Evolutionary conservation across 306 rosid species (phyloP), one percentile per base, ranked within the genome.

Genomic region (Quercus bicolor): DNA sequence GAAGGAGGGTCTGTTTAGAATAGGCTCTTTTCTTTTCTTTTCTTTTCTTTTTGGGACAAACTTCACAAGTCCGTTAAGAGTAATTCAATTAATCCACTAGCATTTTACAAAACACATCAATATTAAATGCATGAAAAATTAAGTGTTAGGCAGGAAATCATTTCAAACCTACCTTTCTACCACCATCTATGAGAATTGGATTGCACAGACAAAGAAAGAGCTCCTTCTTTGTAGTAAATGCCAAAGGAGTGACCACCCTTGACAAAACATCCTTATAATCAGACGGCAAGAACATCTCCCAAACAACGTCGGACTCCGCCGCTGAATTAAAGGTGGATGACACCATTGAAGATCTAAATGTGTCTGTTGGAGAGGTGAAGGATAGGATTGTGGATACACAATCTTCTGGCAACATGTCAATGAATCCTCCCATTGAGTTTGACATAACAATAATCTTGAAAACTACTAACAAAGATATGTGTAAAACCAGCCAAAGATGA

Each of bases 241-340:
- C 29, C 20, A 65, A 55, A 11, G 86, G 85, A 8, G 70, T 74
- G 20, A 79, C 54, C 4, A 81, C 79, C 1, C 85, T 81, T 2
- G 89, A 86, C 45, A 88, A 24, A 70, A 92, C 70, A 37, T 76
- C 75, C 3, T 65, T 19, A 21, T 85, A 83, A 80, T 90, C 89
- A 12, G 83, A 61, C 26, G 97, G 94, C 70, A 92, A 76, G 70
- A 92, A 82, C 5, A 31, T 82, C 54, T 72, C 85, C 97, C 97
- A 92, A 16, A 92, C 85, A 1, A 68, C 34, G 79, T 90, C 88
- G 12, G 92, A 88, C 4, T 79, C 72, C 0, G 89, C 82, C 1
- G 84, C 90, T 0, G 87, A 82, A 1, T 73, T 75, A 53, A 92
- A 87, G 18, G 73, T 34, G n/a, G 89, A n/a, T 1, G 94, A 90